Percentiles rank a stretch among this genome's conserved stretches.
These are phyloP conservation scores for Cymbidium sinense DNA, from an alignment of 106 monocot genomes.

Conservation along the genomic window DNA sequence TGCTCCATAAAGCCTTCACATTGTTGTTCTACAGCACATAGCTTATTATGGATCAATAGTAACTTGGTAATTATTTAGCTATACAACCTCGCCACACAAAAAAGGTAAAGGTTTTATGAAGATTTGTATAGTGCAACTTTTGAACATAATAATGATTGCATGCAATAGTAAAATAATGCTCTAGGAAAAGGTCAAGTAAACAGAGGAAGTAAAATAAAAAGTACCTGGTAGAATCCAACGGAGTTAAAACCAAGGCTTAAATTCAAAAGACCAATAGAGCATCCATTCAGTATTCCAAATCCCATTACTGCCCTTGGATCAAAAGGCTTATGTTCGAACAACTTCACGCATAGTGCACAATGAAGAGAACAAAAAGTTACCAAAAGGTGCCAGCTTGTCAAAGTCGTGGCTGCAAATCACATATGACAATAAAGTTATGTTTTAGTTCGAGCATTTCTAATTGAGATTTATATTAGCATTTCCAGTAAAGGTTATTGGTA, in stretches of 20 bases:
- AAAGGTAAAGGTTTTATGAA: neutral
- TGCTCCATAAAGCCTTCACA: neutral
- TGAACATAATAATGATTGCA: neutral
- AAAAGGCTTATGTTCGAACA: conserved; percentile 73
- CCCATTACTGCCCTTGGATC: conserved; percentile 71
- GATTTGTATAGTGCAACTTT: neutral
- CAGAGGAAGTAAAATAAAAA: neutral
- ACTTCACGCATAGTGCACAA: conserved; percentile 55
- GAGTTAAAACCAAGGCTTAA: conserved; percentile 75
- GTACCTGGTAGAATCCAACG: conserved; percentile 72
- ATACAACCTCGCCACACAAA: neutral
- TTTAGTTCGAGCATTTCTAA: neutral
- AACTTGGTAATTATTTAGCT: neutral
- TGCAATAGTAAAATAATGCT: neutral
- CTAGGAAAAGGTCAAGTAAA: neutral
- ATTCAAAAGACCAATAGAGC: conserved; percentile 63
- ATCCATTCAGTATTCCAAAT: conserved; percentile 71
- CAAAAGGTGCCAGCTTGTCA: conserved; percentile 83
- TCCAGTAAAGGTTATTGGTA: neutral
- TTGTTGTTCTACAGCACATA: neutral
- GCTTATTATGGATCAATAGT: neutral
- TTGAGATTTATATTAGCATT: neutral
- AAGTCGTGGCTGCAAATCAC: conserved; percentile 51
- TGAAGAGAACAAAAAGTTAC: conserved; percentile 75
- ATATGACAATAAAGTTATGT: neutral